phyloP scores from a whole-genome alignment of 164 flowering plant genomes.

The Sedum album region DNA sequence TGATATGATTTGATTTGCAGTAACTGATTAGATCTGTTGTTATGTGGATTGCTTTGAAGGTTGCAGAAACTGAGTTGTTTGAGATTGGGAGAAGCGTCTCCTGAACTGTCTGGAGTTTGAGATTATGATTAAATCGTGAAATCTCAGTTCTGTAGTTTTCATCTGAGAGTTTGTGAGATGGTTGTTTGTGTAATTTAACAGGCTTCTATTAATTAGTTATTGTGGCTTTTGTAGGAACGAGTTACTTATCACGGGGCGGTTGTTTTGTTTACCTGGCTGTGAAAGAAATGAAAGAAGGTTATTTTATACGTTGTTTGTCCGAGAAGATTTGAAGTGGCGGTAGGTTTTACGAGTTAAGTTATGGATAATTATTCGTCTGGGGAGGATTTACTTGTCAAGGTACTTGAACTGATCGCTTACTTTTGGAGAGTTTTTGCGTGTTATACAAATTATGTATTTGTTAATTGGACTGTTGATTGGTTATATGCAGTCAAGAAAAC shows the following conservation, averaged over 20 bases:
- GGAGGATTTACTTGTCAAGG: conserved; percentile 55
- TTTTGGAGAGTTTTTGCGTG: neutral
- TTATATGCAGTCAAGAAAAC: conserved; percentile 69
- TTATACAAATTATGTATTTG: neutral
- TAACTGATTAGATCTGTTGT: conserved; percentile 7
- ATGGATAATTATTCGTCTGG: conserved; percentile 49
- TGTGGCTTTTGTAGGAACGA: neutral
- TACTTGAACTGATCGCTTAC: conserved; percentile 9
- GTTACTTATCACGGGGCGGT: neutral
- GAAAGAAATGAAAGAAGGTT: conserved; percentile 22
- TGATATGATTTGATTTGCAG: neutral
- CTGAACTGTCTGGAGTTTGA: neutral
- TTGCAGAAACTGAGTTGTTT: conserved; percentile 16
- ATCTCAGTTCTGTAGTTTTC: neutral
- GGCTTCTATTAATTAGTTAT: conserved; percentile 23
- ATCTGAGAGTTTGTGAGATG: neutral
- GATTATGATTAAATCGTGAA: neutral
- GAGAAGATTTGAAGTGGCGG: conserved; percentile 32
- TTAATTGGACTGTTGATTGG: neutral
- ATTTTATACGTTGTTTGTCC: conserved; percentile 16
- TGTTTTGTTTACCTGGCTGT: neutral
- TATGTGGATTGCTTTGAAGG: conserved; percentile 20
- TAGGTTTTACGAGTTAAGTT: conserved; percentile 17
- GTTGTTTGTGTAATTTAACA: conserved; percentile 15
- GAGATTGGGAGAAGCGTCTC: conserved; percentile 12